Conservation (phyloP, 1,139 yeast species). For the Saccharomyces hybrid region DNA sequence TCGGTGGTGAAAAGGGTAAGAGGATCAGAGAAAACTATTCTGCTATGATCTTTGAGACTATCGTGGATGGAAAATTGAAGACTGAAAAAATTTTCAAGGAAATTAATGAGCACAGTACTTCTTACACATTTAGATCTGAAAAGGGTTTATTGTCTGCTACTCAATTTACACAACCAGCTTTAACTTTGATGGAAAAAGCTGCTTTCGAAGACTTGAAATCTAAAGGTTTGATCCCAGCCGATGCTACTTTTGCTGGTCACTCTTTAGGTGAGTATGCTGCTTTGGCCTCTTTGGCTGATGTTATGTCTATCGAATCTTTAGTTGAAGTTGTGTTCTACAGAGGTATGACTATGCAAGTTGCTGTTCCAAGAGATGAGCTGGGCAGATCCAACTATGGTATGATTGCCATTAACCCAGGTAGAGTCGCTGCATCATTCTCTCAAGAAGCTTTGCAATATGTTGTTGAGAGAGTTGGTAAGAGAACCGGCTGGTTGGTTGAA, state of each 20-base stretch:
- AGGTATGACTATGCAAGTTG: conserved; percentile 99
- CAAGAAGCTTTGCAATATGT: conserved; percentile 94
- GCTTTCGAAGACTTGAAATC: conserved; percentile 95
- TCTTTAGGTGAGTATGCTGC: conserved; percentile 99
- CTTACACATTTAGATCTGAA: conserved; percentile 84
- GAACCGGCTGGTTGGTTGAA: conserved; percentile 90
- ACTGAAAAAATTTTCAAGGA: conserved; percentile 94
- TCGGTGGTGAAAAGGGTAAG: conserved; percentile 97
- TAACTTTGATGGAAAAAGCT: conserved; percentile 98
- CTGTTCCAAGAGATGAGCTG: conserved; percentile 89
- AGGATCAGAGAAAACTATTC: conserved; percentile 88
- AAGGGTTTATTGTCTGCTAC: conserved; percentile 96
- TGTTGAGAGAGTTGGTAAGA: conserved; percentile 75
- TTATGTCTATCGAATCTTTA: conserved; percentile 95
- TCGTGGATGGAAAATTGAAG: conserved; percentile 74
- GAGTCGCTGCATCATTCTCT: conserved; percentile 79
- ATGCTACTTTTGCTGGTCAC: conserved; percentile 96
- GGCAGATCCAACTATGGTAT: conserved; percentile 99
- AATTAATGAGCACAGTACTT: conserved; percentile 72
- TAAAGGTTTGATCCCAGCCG: conserved; percentile 90
- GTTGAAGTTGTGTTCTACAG: conserved; percentile 98
- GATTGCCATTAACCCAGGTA: conserved; percentile 96
- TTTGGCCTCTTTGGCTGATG: conserved; percentile 91
- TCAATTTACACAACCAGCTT: conserved; percentile 98
- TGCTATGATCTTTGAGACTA: conserved; percentile 95